phyloP scores from a whole-genome alignment of 148 eudicot genomes.

The Silene uniflora region DNA sequence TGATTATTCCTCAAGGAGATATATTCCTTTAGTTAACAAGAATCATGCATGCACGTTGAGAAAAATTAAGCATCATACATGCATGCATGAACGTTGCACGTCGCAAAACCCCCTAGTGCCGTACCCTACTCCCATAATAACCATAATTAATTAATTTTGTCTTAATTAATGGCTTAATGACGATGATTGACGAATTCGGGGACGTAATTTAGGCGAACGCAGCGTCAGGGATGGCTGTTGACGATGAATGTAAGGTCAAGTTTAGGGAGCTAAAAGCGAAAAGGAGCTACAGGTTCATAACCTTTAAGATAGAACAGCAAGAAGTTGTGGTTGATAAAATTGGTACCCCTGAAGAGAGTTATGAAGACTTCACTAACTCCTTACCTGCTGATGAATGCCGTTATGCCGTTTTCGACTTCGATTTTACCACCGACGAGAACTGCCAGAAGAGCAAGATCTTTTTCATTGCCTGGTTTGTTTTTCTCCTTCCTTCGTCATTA shows the following conservation, averaged over 20 bases:
- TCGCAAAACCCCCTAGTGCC: background rate
- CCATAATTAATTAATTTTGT: background rate
- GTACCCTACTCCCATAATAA: background rate
- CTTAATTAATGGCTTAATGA: background rate
- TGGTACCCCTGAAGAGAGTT: conserved; percentile 52
- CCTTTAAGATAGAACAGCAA: conserved; percentile 63
- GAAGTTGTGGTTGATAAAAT: conserved; percentile 72
- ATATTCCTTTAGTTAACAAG: no score
- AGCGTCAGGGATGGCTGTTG: conserved; percentile 73
- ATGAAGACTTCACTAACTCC: conserved; percentile 61
- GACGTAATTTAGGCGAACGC: conserved; percentile 50
- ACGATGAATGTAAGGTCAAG: conserved; percentile 70
- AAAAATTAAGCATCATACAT: no score
- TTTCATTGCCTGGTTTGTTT: conserved; percentile 70
- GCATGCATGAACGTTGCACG: no score
- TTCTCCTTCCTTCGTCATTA: background rate
- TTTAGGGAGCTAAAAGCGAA: conserved; percentile 68
- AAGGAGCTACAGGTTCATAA: conserved; percentile 57
- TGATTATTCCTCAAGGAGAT: no score
- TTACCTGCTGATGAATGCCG: conserved; percentile 79
- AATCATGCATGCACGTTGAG: background rate
- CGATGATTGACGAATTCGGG: background rate
- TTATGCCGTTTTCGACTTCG: conserved; percentile 76
- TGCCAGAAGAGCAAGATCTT: conserved; percentile 87
- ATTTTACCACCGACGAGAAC: conserved; percentile 69